phyloP scores from a whole-genome alignment of 148 eudicot species.

The Rhododendron henanense region DNA sequence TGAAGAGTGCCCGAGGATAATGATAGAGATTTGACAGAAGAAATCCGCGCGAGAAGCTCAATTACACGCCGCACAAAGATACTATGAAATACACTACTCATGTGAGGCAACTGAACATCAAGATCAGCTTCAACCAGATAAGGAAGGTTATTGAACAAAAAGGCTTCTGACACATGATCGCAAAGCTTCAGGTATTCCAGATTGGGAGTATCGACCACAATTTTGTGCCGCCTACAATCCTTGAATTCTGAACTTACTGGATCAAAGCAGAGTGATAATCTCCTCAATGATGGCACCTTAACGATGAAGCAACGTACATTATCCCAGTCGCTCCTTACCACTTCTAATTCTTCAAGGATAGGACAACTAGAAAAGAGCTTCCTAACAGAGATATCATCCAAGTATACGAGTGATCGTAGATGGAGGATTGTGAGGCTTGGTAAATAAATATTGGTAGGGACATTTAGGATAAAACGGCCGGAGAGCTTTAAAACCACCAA shows the following conservation, averaged over 20 bases:
- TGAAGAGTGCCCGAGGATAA: conserved; percentile 2
- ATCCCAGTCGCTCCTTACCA: conserved; percentile 1
- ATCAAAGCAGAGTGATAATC: conserved; percentile 1
- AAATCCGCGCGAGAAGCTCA: background rate
- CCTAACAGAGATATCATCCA: background rate
- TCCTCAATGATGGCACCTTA: background rate
- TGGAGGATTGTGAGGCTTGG: conserved; percentile 10
- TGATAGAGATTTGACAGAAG: background rate
- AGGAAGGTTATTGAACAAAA: background rate
- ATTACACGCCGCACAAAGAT: background rate
- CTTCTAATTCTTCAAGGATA: conserved; percentile 6
- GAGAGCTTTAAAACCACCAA: conserved; percentile 3
- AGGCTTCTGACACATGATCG: background rate
- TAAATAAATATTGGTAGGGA: conserved; percentile 8
- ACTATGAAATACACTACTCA: background rate
- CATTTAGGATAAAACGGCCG: background rate
- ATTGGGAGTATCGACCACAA: conserved; percentile 1
- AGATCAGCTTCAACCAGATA: background rate
- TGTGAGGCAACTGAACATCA: background rate
- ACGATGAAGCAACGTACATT: background rate
- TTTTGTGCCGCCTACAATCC: background rate
- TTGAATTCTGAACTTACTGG: background rate
- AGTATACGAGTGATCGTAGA: conserved; percentile 1
- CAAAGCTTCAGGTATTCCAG: conserved; percentile 11
- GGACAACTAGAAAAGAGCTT: conserved; percentile 9